Evolutionary conservation across 2,329 filamentous ascomycete genomes (phyloP).

Genomic region (Neocucurbitaria cava): DNA sequence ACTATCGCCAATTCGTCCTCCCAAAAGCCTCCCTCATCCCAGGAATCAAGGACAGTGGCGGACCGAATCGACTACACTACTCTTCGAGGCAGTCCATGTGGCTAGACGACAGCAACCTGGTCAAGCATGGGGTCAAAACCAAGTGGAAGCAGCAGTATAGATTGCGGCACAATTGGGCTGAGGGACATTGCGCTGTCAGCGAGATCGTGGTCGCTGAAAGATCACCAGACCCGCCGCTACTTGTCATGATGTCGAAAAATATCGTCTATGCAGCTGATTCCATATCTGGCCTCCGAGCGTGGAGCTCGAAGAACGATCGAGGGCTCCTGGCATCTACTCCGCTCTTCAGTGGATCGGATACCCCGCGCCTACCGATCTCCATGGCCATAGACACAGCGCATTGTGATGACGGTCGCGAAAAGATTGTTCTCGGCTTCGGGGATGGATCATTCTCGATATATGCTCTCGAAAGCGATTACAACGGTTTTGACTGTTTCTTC

Average conservation of each 20-base stretch:
- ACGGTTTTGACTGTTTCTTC: conserved; percentile 60
- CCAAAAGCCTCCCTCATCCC: conserved; percentile 80
- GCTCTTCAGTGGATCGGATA: conserved; percentile 24
- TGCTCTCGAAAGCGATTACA: conserved; percentile 59
- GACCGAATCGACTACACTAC: conserved; percentile 54
- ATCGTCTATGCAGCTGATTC: conserved; percentile 79
- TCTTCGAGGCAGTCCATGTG: conserved; percentile 66
- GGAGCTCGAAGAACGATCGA: conserved; percentile 69
- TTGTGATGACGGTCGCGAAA: conserved; percentile 34
- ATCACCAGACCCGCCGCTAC: conserved; percentile 63
- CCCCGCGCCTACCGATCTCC: conserved; percentile 61
- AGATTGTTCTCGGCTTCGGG: conserved; percentile 47
- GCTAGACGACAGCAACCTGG: conserved; percentile 66
- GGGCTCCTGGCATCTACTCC: conserved; percentile 63
- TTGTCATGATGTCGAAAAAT: conserved; percentile 80
- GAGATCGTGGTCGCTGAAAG: conserved; percentile 71
- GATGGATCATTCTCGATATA: conserved; percentile 68
- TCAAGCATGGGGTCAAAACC: conserved; percentile 59
- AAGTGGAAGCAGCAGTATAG: conserved; percentile 92
- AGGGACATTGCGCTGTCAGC: conserved; percentile 78
- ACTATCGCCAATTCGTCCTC: conserved; percentile 85
- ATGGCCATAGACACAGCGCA: conserved; percentile 66
- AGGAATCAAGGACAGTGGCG: conserved; percentile 60
- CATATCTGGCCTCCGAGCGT: conserved; percentile 74
- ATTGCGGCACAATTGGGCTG: conserved; percentile 88